Evolutionary conservation across 805 yeast species (phyloP).

Genomic region (Cyberlindnera mrakii): DNA sequence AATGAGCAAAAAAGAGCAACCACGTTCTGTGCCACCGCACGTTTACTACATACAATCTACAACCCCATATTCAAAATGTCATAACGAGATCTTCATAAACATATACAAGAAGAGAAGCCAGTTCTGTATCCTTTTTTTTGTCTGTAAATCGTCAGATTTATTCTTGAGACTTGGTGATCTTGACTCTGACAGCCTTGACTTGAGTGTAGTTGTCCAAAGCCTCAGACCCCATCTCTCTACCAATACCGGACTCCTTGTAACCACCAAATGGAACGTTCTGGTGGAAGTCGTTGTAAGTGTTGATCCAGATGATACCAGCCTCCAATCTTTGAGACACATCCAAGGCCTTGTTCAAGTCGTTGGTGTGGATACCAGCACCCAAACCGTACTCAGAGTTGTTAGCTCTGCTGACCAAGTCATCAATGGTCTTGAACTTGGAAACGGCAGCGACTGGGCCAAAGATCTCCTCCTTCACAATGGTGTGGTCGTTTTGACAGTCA

Average conservation of each 20-base stretch:
- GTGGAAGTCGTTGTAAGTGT: slow-evolving; percentile 66
- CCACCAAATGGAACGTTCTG: slow-evolving; percentile 68
- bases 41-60: neutral
- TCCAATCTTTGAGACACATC: slow-evolving; percentile 48
- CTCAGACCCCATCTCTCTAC: slow-evolving; percentile 69
- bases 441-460: slow-evolving; percentile 64
- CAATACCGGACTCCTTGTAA: slow-evolving; percentile 60
- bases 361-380: slow-evolving; percentile 63
- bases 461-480: slow-evolving; percentile 55
- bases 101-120: slow-evolving; percentile 1
- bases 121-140: neutral
- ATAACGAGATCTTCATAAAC: too few relatives aligned
- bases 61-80: neutral
- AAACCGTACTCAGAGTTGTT: slow-evolving; percentile 58
- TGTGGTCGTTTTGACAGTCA: slow-evolving; percentile 45
- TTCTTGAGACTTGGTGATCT: slow-evolving; percentile 20
- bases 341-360: slow-evolving; percentile 45
- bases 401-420: slow-evolving; percentile 48
- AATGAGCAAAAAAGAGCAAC: too few relatives aligned
- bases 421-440: slow-evolving; percentile 50
- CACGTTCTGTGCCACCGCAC: too few relatives aligned
- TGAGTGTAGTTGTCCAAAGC: slow-evolving; percentile 63
- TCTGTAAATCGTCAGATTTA: slow-evolving; percentile 1
- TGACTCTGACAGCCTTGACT: slow-evolving; percentile 59
- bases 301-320: slow-evolving; percentile 63